Evolutionary conservation across 176 grass and related monocot genomes (phyloP), one percentile per base, ranked within the genome.

Genomic region (Zizania latifolia): DNA sequence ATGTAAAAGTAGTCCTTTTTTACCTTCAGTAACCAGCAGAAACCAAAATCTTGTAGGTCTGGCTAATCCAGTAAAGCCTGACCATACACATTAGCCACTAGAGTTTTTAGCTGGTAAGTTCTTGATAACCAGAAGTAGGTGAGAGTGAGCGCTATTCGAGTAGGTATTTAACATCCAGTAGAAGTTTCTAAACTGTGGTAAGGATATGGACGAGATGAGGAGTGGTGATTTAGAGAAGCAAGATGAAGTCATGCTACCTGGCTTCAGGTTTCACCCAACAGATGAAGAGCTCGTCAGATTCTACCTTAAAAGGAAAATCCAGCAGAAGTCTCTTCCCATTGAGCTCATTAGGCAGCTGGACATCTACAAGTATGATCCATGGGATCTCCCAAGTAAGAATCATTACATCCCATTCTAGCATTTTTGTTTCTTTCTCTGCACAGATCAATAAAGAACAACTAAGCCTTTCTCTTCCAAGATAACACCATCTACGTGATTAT

Each of bases 321-420:
- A 94, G 82, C 92, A 94, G 73, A 90, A 89, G 63, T 82, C 89
- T 80, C 92, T 99, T 41, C 89, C 89, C 21, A 92, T 99, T 80
- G 95, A 99, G 82, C 95, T 99, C 46, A 99, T 99, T 45, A 90
- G 92, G 82, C 92, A 99, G 76, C 89, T 99, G 10, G 95, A 99
- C 65, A 99, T 94, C 82, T 99, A 99, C 89, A 99, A 99, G 72
- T 92, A 92, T 75, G 95, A 99, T 90, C 92, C 95, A 90, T 94
- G 95, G 92, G 95, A 99, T 92, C 92, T 99, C 84, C 92, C 95
- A 94, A 99, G 95, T 99, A 99, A 86, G 89, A 67, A 81, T 78
- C 41, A 23, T 8, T 77, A 24, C 65, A 50, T n/a, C 24, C 68
- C 50, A 62, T 31, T 17, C 70, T 45, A 62, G 72, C 44, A 58